These are phyloP conservation scores for Crithidia expoeki DNA, from an alignment of 208 protist species.

Conservation along the genomic window DNA sequence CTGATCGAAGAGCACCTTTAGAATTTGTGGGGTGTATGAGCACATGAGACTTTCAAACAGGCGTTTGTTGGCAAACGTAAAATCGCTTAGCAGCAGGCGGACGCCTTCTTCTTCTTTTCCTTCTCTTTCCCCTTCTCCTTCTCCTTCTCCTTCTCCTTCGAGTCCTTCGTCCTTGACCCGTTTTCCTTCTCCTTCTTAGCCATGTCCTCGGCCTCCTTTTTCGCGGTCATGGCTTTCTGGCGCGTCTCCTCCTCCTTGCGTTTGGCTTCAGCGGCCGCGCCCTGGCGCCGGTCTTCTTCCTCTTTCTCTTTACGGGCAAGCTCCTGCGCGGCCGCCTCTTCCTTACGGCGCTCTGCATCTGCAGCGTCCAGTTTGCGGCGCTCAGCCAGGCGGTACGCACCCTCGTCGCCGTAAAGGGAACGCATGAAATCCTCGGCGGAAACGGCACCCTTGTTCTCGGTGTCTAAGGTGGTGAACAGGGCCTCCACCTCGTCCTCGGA, in stretches of 20 bases:
- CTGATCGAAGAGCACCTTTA: too few species aligned
- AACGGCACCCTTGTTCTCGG: slow-evolving; percentile 73
- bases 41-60: too few species aligned
- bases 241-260: slow-evolving; percentile 15
- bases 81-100: slow-evolving; percentile 44
- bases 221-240: slow-evolving; percentile 4
- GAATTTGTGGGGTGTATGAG: too few species aligned
- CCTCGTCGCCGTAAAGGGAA: slow-evolving; percentile 74
- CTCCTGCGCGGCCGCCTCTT: slow-evolving; percentile 28
- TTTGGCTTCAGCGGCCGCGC: slow-evolving; percentile 12
- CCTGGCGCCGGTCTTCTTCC: slow-evolving; percentile 16
- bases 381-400: slow-evolving; percentile 47
- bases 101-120: slow-evolving; percentile 54
- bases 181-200: slow-evolving; percentile 28
- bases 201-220: slow-evolving; percentile 20
- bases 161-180: slow-evolving; percentile 10
- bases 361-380: slow-evolving; percentile 50
- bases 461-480: slow-evolving; percentile 79
- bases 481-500: slow-evolving; percentile 76
- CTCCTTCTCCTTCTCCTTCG: slow-evolving; percentile 3
- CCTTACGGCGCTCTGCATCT: slow-evolving; percentile 36
- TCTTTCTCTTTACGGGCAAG: slow-evolving; percentile 20
- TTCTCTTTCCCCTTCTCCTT: too few species aligned
- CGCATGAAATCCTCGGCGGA: slow-evolving; percentile 75
- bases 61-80: not conserved